phyloP scores from a whole-genome alignment of 2,329 filamentous ascomycete species.

The Kalaharituber pfeilii region DNA sequence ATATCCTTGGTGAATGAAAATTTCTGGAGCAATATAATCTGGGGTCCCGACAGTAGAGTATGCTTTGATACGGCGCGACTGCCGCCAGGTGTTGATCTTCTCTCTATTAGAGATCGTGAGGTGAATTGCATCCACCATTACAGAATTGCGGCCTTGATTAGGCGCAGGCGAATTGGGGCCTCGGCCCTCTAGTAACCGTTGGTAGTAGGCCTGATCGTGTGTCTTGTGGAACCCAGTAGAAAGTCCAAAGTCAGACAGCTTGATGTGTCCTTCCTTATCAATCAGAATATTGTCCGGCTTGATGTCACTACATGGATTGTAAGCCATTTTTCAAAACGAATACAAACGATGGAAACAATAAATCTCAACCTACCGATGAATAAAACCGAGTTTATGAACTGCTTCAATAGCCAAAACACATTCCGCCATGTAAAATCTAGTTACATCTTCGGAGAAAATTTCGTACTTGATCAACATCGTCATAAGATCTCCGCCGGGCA shows the following conservation, averaged over 20 bases:
- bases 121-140: conserved; percentile 95
- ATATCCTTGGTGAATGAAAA: conserved; percentile 92
- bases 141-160: conserved; percentile 66
- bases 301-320: conserved; percentile 82
- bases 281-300: conserved; percentile 98
- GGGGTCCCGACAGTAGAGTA: conserved; percentile 97
- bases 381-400: conserved; percentile 93
- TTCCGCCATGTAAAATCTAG: conserved; percentile 96
- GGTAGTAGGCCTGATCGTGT: conserved; percentile 96
- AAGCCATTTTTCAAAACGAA: conserved; percentile 21
- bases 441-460: conserved; percentile 97
- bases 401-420: conserved; percentile 97
- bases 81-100: conserved; percentile 97
- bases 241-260: conserved; percentile 92
- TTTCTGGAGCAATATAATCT: conserved; percentile 96
- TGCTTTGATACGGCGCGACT: conserved; percentile 84
- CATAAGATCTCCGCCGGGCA: conserved; percentile 96
- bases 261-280: conserved; percentile 89
- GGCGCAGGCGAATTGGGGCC: conserved; percentile 28
- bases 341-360: neutral
- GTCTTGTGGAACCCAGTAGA: conserved; percentile 96
- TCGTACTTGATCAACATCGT: conserved; percentile 99
- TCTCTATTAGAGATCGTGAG: conserved; percentile 93
- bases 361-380: conserved; percentile 64
- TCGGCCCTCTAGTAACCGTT: conserved; percentile 73